Base-by-base conservation (phyloP, 257 asterid species). In the Anisodus tanguticus region DNA sequence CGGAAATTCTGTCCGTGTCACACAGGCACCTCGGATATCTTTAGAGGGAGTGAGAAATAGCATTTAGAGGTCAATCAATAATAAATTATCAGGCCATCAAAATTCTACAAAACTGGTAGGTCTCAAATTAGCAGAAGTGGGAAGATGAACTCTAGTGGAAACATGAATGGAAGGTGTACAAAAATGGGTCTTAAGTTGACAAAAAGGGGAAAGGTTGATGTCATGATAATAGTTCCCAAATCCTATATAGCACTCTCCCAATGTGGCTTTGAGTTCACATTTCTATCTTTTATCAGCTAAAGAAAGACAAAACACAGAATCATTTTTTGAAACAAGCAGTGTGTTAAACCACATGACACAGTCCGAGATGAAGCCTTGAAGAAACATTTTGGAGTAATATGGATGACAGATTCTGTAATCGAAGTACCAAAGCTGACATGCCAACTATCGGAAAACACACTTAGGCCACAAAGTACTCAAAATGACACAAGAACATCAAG, bases 211-310 rank as follows among this genome's bases (percentile, higher is more conserved):
- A 47, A 51, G 8, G 4, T 13, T 26, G 22, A 49, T 26, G 63
- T 7, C 45, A 26, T 76, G 81, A 51, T 9, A 22, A 51, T 9
- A 76, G 81, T 76, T 22, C 3, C 81, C 63, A 26, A 76, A 22
- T 51, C 63, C 63, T 26, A 51, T 13, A 22, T 26, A 51, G 47
- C 81, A 51, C 22, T 22, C 47, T 51, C 47, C 81, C 11, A 13
- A 51, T 76, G 63, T 51, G n/a, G 45, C 10, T 6, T 51, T 76
- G 63, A 76, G 81, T 76, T 72, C 63, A 26, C 45, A 51, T 76
- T 22, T 26, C 63, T 22, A 26, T 22, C 43, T 12, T 51, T 51
- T 11, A 6, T 13, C 3, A 6, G 8, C 81, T 6, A 66, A 49
- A 74, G 55, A 72, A 11, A 22, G 11, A 76, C 22, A 19, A 47